Conservation (phyloP, 2,329 filamentous ascomycete species). For the Alternaria triticina region DNA sequence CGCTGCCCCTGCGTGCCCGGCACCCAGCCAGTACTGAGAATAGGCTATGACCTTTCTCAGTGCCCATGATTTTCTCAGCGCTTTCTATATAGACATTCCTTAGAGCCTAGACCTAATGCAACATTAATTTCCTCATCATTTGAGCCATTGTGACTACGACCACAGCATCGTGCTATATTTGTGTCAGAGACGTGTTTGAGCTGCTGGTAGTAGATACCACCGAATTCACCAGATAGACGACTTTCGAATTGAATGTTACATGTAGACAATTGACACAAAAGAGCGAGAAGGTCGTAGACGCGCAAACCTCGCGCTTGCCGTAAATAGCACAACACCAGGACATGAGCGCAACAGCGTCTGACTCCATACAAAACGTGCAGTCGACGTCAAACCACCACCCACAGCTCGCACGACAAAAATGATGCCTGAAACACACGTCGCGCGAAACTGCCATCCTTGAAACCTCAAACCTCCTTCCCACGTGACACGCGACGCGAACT, state of each 20-base stretch:
- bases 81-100: background rate
- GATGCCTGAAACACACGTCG: slow-evolving; percentile 34
- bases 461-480: slow-evolving; percentile 26
- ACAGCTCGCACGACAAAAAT: slow-evolving; percentile 1
- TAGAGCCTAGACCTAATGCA: background rate
- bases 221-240: rapidly evolving
- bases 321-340: background rate
- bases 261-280: too few relatives aligned
- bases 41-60: background rate
- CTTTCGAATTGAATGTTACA: background rate
- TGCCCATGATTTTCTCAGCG: background rate
- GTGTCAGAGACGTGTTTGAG: background rate
- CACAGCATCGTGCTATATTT: background rate
- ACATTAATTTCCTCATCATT: background rate
- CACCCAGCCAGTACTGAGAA: background rate
- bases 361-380: background rate
- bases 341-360: background rate
- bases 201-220: background rate
- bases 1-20: background rate
- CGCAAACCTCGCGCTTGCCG: background rate
- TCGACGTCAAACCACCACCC: slow-evolving; percentile 13
- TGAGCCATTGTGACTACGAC: background rate
- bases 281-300: too few relatives aligned
- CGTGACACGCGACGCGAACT: slow-evolving; percentile 28
- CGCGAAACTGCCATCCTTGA: slow-evolving; percentile 32